phyloP scores from a whole-genome alignment of 2,329 filamentous ascomycete species.

The Xylariaceae sp. region DNA sequence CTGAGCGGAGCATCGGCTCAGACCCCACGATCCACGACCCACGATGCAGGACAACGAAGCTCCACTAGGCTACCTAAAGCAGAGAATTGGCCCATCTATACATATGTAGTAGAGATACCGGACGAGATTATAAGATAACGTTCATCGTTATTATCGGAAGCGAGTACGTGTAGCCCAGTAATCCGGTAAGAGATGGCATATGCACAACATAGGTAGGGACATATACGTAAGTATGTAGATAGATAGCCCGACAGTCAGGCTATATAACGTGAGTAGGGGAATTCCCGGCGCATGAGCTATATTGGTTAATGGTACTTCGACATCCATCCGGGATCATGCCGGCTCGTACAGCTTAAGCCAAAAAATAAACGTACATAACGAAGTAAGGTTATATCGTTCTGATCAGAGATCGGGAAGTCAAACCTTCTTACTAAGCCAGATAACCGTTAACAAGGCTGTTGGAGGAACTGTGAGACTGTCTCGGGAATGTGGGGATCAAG shows the following conservation, averaged over 20 bases:
- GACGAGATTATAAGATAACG: not conserved
- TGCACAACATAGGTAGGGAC: not conserved
- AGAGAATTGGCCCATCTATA: slow-evolving; percentile 1
- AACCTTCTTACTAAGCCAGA: not conserved
- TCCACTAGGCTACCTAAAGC: not conserved
- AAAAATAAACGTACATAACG: no score
- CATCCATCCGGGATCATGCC: not conserved
- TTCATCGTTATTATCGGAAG: not conserved
- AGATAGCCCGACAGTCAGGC: no score
- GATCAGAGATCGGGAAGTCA: not conserved
- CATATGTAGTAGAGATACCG: not conserved
- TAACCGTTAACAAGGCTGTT: not conserved
- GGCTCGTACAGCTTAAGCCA: slow-evolving; percentile 7
- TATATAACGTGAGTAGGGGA: not conserved
- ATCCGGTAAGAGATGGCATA: not conserved
- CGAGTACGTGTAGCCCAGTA: not conserved
- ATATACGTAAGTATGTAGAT: no score
- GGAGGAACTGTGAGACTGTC: slow-evolving; percentile 15
- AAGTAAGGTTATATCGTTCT: no score
- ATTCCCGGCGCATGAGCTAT: slow-evolving; percentile 23
- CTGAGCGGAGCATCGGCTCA: slow-evolving; percentile 1
- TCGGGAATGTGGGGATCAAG: slow-evolving; percentile 18
- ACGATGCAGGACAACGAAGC: not conserved
- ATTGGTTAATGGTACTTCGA: slow-evolving; percentile 14
- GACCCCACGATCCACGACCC: not conserved